Conservation (phyloP, 2,329 filamentous ascomycete species). For the Alternaria angustiovoidea region DNA sequence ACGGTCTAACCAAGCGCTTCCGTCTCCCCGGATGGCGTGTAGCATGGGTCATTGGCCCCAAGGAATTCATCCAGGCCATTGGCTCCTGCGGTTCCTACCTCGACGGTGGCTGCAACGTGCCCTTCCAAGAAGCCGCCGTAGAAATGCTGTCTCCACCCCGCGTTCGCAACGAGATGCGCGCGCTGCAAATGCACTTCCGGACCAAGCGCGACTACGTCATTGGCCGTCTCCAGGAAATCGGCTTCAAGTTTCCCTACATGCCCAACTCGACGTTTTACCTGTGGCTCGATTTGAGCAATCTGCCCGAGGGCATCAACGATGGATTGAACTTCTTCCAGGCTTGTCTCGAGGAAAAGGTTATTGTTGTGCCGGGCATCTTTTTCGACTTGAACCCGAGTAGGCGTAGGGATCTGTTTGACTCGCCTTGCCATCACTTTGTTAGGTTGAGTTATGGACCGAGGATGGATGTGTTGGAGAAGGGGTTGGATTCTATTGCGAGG, state of each 20-base stretch:
- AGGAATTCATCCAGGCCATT: constrained; percentile 94
- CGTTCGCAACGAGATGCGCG: constrained; percentile 85
- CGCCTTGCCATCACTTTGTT: constrained; percentile 76
- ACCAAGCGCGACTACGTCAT: constrained; percentile 94
- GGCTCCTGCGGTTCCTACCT: constrained; percentile 93
- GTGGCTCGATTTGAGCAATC: constrained; percentile 71
- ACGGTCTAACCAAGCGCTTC: constrained; percentile 96
- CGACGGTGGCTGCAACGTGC: constrained; percentile 91
- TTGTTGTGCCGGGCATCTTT: constrained; percentile 97
- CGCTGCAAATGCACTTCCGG: constrained; percentile 88
- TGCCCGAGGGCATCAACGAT: constrained; percentile 85
- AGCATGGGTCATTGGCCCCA: constrained; percentile 94
- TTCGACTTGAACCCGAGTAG: constrained; percentile 94
- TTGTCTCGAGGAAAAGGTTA: constrained; percentile 91
- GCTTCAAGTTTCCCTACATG: constrained; percentile 79
- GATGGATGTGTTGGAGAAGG: constrained; percentile 52
- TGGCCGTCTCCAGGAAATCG: constrained; percentile 79
- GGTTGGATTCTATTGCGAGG: constrained; percentile 51
- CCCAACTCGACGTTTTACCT: constrained; percentile 96
- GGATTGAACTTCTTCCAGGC: constrained; percentile 97
- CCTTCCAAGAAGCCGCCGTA: constrained; percentile 93
- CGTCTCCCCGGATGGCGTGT: constrained; percentile 95
- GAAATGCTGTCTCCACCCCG: constrained; percentile 88
- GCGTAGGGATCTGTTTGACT: constrained; percentile 90
- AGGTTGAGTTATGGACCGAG: constrained; percentile 52